These are phyloP conservation scores for Nemania bipapillata DNA, from an alignment of 2,329 filamentous ascomycete species.

Conservation along the genomic window DNA sequence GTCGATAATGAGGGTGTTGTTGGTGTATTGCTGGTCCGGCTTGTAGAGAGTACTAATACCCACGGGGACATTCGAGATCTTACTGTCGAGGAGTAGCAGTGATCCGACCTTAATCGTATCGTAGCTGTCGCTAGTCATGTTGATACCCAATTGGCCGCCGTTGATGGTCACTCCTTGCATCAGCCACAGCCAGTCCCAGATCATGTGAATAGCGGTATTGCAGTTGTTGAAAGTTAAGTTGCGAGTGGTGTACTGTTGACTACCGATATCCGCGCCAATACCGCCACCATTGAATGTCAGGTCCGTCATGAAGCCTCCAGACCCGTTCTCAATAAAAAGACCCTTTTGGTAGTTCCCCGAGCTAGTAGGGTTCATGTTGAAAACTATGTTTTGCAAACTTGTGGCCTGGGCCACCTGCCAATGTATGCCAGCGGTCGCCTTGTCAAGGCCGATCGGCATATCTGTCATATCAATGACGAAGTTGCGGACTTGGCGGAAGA, in stretches of 20 bases:
- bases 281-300: conserved; percentile 84
- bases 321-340: conserved; percentile 87
- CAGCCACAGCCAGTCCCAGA: conserved; percentile 91
- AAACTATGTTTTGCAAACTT: conserved; percentile 81
- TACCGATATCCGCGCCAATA: conserved; percentile 81
- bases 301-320: conserved; percentile 85
- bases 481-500: conserved; percentile 85
- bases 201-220: conserved; percentile 85
- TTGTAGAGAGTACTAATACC: conserved; percentile 82
- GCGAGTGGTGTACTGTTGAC: conserved; percentile 87
- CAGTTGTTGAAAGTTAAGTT: conserved; percentile 85
- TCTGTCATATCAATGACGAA: conserved; percentile 80
- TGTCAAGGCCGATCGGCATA: conserved; percentile 62
- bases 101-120: conserved; percentile 83
- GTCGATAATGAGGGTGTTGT: conserved; percentile 84
- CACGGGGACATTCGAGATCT: conserved; percentile 77
- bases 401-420: conserved; percentile 89
- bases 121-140: conserved; percentile 75
- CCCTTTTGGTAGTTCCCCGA: conserved; percentile 76
- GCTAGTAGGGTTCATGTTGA: conserved; percentile 76
- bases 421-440: conserved; percentile 76
- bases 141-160: conserved; percentile 77
- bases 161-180: conserved; percentile 81
- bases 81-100: conserved; percentile 82
- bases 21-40: conserved; percentile 70